Evolutionary conservation across 805 yeast genomes (phyloP), one percentile per base, ranked within the genome.

Genomic region (Blastobotrys mokoenaii): DNA sequence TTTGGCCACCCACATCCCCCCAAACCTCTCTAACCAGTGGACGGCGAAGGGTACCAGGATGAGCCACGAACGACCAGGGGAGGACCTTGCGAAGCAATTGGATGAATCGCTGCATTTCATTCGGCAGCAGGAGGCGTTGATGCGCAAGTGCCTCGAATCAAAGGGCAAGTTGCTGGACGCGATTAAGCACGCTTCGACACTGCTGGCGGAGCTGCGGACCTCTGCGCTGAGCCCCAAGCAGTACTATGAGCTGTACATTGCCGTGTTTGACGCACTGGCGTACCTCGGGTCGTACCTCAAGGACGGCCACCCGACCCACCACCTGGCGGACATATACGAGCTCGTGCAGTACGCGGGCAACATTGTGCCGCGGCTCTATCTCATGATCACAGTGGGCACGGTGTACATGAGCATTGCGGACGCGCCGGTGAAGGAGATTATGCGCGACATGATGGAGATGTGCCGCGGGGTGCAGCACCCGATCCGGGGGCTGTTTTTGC

Each of bases 381-480:
- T 93, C 65, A 87, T 93, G 97, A 83, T 93, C 37, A 90, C 95
- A 2, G 90, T 93, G 12, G 98, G 98, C 7, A 79, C 94, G 0
- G 87, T 86, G 2, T 88, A 84, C 66, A 79, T 90, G 82, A 69
- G 83, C 6, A 72, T 80, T 8, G 74, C 81, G 1, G 86, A 80
- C 45, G 81, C 95, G 0, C 95, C 97, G 0, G 73, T 78, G 31
- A 77, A 77, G 57, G 97, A 88, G 52, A 82, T 93, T 43, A 76
- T 90, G 79, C 85, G 84, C 62, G 98, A 93, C 61, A 83, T 93
- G 95, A 82, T 90, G 57, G 98, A 93, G 63, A 93, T 93, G 98
- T 82, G 95, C 52, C 76, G 95, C 35, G 98, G 97, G 12, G 95
- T 90, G 2, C 98, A 93, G 64, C 90, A 87, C 58, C 98, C 98